Evolutionary conservation across 805 yeast genomes (phyloP), one percentile per base, ranked within the genome.

Genomic region (Nakazawaea ishiwadae): DNA sequence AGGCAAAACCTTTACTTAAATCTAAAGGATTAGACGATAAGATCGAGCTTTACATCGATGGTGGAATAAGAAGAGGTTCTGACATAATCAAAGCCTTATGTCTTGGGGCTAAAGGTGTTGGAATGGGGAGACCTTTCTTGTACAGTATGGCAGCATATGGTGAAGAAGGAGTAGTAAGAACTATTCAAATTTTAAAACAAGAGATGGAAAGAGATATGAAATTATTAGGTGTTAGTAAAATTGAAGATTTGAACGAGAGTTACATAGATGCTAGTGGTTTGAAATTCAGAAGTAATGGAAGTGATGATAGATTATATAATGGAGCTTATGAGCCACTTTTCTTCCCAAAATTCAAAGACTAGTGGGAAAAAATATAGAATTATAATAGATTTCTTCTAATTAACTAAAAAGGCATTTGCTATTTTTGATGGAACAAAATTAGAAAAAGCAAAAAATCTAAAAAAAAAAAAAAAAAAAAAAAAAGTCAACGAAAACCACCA

Each of bases 61-160:
- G 73, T 4, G 73, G 73, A 5, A 56, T 69, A 32, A 56, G 67
- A 41, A 57, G 75, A 41, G 75, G 73, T 8, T 54, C 68, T 1
- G 75, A 69, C 49, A 47, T 69, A 6, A 42, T 69, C 28, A 69
- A 69, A 45, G 69, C 71, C 1, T 36, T 69, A 18, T 66, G 73
- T 44, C 51, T 69, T 27, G 74, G 74, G 5, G 75, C 72, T 1
- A 65, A 41, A 6, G 60, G 55, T 14, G 79, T 76, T 3, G 93
- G 93, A 1, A 59, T 85, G 30, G 90, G 93, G 4, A 68, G 91
- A 43, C 87, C 90, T 2, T 80, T 84, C 58, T 56, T 84, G 26
- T 84, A 81, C 54, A 88, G 89, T 29, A 77, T 83, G 79, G 71
- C 85, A n/a, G 71, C 86, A 1, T 86, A 84, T 48, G 95, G 95